Evolutionary conservation across 176 grass and related monocot species (phyloP).

Genomic region (Dendrocalamus sinicus): DNA sequence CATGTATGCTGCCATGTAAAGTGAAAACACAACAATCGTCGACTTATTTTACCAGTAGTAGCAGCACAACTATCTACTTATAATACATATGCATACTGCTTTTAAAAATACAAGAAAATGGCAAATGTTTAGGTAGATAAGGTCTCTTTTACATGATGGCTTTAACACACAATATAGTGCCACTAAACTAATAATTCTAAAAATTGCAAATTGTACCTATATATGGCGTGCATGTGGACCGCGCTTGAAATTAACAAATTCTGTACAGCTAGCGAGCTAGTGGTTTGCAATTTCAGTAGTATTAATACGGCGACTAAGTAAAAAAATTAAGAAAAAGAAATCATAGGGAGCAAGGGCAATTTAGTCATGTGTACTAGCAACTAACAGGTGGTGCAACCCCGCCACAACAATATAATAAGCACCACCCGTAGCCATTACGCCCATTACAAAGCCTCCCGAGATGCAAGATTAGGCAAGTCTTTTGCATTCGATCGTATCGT

Average conservation of each 20-base stretch:
- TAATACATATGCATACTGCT: background rate
- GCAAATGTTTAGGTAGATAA: too few relatives aligned
- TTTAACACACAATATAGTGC: background rate
- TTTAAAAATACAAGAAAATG: background rate
- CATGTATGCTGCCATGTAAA: background rate
- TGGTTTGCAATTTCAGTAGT: background rate
- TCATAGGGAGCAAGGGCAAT: background rate
- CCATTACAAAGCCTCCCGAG: conserved; percentile 25
- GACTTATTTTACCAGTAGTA: background rate
- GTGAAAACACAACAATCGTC: background rate
- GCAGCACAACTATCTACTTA: background rate
- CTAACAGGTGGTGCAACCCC: conserved; percentile 26
- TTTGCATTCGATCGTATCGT: background rate
- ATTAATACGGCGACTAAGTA: background rate
- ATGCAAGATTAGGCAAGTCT: conserved; percentile 13
- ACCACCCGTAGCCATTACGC: background rate
- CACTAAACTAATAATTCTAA: background rate
- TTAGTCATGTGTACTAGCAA: conserved; percentile 27
- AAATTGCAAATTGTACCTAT: background rate
- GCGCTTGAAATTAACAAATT: background rate
- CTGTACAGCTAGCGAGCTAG: background rate
- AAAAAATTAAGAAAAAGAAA: background rate
- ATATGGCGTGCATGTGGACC: background rate
- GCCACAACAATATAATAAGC: conserved; percentile 16
- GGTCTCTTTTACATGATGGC: background rate